Percentiles rank a stretch among this genome's conserved stretches.
Evolutionary conservation across 129 eudicot species (phyloP).

Genomic region (Tagetes erecta): DNA sequence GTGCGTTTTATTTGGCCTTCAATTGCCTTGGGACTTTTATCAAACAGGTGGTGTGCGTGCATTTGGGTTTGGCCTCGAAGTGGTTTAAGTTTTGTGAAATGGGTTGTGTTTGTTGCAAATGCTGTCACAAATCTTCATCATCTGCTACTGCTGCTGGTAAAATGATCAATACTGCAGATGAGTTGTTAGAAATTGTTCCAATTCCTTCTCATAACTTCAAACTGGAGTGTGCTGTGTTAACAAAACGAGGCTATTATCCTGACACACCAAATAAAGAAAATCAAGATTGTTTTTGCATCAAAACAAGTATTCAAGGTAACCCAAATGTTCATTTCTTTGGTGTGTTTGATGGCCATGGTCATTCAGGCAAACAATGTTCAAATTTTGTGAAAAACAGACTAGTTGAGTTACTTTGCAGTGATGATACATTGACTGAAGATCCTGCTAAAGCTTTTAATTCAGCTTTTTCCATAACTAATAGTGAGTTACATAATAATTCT

Average conservation of each 20-base stretch:
- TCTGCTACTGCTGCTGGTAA: conserved; percentile 43
- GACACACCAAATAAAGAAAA: conserved; percentile 84
- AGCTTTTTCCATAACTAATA: conserved; percentile 62
- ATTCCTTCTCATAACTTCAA: conserved; percentile 76
- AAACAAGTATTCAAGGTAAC: conserved; percentile 67
- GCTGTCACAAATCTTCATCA: conserved; percentile 49
- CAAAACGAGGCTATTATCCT: conserved; percentile 81
- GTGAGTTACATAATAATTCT: conserved; percentile 60
- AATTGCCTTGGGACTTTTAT: conserved; percentile 30
- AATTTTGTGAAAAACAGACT: conserved; percentile 67
- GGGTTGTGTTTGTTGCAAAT: conserved; percentile 90
- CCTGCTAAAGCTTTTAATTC: conserved; percentile 67
- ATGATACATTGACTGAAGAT: conserved; percentile 60
- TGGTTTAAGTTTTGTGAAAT: conserved; percentile 33
- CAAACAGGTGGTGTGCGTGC: conserved; percentile 51
- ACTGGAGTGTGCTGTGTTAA: conserved; percentile 71
- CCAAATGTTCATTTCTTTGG: conserved; percentile 92
- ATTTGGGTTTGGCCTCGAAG: conserved; percentile 9
- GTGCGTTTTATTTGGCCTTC: too few relatives aligned
- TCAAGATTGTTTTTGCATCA: conserved; percentile 76
- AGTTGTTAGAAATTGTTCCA: conserved; percentile 46
- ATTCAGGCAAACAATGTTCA: conserved; percentile 70
- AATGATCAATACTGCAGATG: conserved; percentile 37
- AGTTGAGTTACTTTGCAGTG: conserved; percentile 54
- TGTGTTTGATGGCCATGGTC: conserved; percentile 96